Conservation (phyloP, 768 basidiomycete species). For the Phylloporus scabripes region DNA sequence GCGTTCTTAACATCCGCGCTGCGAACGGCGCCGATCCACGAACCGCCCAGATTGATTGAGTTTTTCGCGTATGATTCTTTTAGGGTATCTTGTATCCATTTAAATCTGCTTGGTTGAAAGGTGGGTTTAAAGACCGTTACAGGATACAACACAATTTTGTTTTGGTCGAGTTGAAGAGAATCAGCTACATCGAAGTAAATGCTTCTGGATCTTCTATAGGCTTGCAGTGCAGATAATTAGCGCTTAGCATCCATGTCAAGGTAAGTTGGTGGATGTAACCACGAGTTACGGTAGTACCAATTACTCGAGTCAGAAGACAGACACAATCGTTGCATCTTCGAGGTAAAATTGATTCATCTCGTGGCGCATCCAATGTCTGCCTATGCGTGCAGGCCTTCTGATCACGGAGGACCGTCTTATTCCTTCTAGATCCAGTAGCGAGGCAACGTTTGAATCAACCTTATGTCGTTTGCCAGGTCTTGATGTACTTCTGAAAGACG, state of each 20-base stretch:
- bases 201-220: too few species aligned
- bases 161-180: background rate
- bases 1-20: conserved; percentile 38
- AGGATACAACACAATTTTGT: background rate
- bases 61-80: background rate
- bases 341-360: background rate
- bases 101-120: background rate
- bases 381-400: background rate
- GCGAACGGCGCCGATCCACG: conserved; percentile 36
- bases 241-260: too few species aligned
- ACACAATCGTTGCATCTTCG: too few species aligned
- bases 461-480: background rate
- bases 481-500: background rate
- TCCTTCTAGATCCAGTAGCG: too few species aligned
- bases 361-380: background rate
- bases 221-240: too few species aligned
- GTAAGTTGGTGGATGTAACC: too few species aligned
- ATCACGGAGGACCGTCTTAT: background rate
- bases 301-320: too few species aligned
- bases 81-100: background rate
- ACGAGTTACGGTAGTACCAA: too few species aligned
- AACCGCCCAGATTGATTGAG: conserved; percentile 34
- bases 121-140: background rate
- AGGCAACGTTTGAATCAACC: background rate
- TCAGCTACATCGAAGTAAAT: background rate